Evolutionary conservation across 441 rosid genomes (phyloP).

Genomic region (Breynia disticha): DNA sequence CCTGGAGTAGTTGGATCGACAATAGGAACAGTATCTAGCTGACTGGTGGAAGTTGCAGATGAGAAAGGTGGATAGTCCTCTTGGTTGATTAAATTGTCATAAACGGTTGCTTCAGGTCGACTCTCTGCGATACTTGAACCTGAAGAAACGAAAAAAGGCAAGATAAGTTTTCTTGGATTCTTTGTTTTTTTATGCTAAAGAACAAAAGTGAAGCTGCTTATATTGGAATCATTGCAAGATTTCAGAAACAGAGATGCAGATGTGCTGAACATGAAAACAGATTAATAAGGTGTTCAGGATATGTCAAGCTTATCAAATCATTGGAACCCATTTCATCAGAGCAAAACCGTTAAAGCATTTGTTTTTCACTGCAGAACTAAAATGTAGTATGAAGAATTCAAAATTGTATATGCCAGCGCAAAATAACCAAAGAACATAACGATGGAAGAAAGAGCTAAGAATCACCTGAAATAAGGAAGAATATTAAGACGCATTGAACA

Average conservation of each 20-base stretch:
- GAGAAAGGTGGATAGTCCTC: conserved; percentile 23
- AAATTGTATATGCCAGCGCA: neutral
- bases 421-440: neutral
- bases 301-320: too few relatives aligned
- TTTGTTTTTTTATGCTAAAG: conserved; percentile 3
- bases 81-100: conserved; percentile 15
- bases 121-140: conserved; percentile 39
- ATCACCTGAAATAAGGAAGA: conserved; percentile 61
- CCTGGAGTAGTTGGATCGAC: conserved; percentile 70
- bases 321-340: too few relatives aligned
- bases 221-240: too few relatives aligned
- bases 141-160: conserved; percentile 25
- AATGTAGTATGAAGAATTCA: too few relatives aligned
- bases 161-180: conserved; percentile 9
- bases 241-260: too few relatives aligned
- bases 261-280: neutral
- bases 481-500: conserved; percentile 28
- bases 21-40: conserved; percentile 47
- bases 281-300: too few relatives aligned
- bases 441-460: neutral
- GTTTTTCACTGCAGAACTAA: too few relatives aligned
- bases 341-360: too few relatives aligned
- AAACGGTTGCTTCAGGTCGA: conserved; percentile 30
- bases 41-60: conserved; percentile 20
- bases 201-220: conserved; percentile 1